Conservation (phyloP, 2,329 filamentous ascomycete genomes). For the Chrysosporium keratinophilum region DNA sequence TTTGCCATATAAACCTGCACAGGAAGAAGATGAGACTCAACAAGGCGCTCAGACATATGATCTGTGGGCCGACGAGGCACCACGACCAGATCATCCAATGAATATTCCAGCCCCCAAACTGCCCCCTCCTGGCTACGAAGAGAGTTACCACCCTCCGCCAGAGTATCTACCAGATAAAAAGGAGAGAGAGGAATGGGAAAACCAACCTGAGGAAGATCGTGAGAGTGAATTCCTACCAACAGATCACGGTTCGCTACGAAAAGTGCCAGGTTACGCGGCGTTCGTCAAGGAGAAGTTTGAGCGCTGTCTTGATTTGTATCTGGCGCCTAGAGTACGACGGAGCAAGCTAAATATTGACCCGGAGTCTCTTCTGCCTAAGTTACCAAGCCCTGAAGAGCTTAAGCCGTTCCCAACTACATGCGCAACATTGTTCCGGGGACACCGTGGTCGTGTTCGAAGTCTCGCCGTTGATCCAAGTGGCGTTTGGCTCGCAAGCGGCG, state of each 20-base stretch:
- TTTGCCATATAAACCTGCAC: slow-evolving; percentile 70
- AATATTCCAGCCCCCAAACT: slow-evolving; percentile 90
- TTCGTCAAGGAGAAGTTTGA: slow-evolving; percentile 96
- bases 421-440: slow-evolving; percentile 76
- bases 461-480: slow-evolving; percentile 78
- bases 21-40: slow-evolving; percentile 62
- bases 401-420: slow-evolving; percentile 90
- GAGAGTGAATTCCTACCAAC: slow-evolving; percentile 80
- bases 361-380: slow-evolving; percentile 78
- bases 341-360: slow-evolving; percentile 97
- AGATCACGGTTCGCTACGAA: slow-evolving; percentile 71
- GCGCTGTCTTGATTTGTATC: slow-evolving; percentile 85
- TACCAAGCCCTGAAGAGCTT: slow-evolving; percentile 85
- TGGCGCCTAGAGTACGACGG: slow-evolving; percentile 82
- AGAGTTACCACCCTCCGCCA: slow-evolving; percentile 90
- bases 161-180: slow-evolving; percentile 84
- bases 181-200: slow-evolving; percentile 76
- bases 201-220: slow-evolving; percentile 71
- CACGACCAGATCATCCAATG: slow-evolving; percentile 77
- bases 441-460: slow-evolving; percentile 76
- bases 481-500: slow-evolving; percentile 77
- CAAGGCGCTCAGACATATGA: slow-evolving; percentile 68
- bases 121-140: slow-evolving; percentile 82
- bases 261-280: slow-evolving; percentile 79
- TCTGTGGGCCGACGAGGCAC: slow-evolving; percentile 87